Evolutionary conservation across 257 asterid species (phyloP), one percentile per base, ranked within the genome.

Genomic region (Nicotiana otophora): DNA sequence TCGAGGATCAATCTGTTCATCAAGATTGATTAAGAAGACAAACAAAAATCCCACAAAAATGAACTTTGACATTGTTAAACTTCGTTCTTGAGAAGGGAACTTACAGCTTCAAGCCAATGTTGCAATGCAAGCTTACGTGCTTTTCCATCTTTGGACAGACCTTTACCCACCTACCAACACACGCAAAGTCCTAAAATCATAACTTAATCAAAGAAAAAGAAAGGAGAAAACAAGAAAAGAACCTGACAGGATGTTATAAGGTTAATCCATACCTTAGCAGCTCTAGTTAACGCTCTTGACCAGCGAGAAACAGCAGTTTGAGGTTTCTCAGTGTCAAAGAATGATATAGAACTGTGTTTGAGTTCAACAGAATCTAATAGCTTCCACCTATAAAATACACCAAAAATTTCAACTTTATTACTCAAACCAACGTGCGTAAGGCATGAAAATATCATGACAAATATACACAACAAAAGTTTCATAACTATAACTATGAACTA

Each of bases 101-200:
- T 94, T 82, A 94, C 97, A 64, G 98, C 98, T 88, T 93, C 97
- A 16, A 94, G 95, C 97, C 98, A 94, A 84, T 93, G 97, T 84
- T 93, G 97, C 87, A 94, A 77, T 78, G 97, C 98, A 53, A 94
- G 97, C 84, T 93, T 91, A 20, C 96, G 93, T n/a, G 98, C 97
- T 81, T 87, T 92, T 19, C 91, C 94, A 9, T 88, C 93, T 87
- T 88, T 93, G 0, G 97, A 93, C 87, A 93, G 70, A 34, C 97
- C 98, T 90, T 94, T 94, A 55, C 97, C 97, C 78, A 93, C 97
- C 97, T 92, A 86, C 5, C 62, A 74, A 74, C 62, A 74, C 42
- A 14, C 1, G 26, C 10, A 48, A 81, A 10, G 19, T 70, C 65
- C 48, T 58, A 65, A 51, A 20, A 46, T 64, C 26, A 2, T 3